These are phyloP conservation scores for Stephania yunnanensis DNA, from an alignment of 164 flowering plant species.

Conservation along the genomic window DNA sequence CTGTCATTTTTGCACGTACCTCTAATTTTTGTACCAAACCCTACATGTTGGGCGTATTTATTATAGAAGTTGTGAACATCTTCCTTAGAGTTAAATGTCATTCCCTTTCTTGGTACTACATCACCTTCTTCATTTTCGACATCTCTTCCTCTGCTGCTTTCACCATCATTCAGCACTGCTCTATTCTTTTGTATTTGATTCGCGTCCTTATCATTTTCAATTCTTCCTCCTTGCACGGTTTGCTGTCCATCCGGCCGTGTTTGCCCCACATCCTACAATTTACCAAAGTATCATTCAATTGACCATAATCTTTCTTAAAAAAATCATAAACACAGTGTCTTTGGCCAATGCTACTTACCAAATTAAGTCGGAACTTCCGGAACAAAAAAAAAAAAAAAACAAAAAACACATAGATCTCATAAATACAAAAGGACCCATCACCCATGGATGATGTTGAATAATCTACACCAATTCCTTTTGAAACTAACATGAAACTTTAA, in stretches of 20 bases:
- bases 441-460: too few relatives aligned
- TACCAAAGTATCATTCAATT: neutral
- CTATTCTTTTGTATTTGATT: neutral
- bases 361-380: too few relatives aligned
- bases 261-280: neutral
- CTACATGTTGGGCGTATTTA: conserved; percentile 2
- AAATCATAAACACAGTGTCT: too few relatives aligned
- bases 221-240: neutral
- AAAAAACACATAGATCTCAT: too few relatives aligned
- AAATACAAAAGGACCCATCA: too few relatives aligned
- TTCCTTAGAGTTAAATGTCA: conserved; percentile 6
- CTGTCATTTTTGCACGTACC: conserved; percentile 7
- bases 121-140: neutral
- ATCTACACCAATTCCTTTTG: too few relatives aligned
- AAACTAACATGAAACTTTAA: too few relatives aligned
- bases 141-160: neutral
- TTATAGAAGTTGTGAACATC: conserved; percentile 6
- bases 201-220: neutral
- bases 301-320: neutral
- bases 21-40: conserved; percentile 7
- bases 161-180: neutral
- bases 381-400: too few relatives aligned
- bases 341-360: too few relatives aligned
- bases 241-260: neutral
- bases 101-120: conserved; percentile 1